Percentiles rank a stretch among this genome's conserved stretches.
These are phyloP conservation scores for Plasmodium yoelii DNA, from an alignment of 169 alveolate genomes.

Conservation along the genomic window DNA sequence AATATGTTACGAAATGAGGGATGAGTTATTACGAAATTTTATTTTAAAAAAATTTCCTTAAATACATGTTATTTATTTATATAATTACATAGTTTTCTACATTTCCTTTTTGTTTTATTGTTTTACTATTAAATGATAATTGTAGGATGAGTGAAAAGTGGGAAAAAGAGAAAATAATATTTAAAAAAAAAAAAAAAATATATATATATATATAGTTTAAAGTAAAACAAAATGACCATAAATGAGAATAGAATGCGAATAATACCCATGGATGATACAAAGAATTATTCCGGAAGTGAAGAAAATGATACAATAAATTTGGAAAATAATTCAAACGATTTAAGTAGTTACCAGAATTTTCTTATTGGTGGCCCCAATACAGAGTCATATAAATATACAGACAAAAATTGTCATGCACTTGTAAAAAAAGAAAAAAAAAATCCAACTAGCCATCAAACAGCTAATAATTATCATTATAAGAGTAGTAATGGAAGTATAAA, in stretches of 20 bases:
- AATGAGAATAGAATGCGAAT: slow-evolving; percentile 43
- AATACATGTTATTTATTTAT: slow-evolving; percentile 4
- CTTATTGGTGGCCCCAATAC: slow-evolving; percentile 26
- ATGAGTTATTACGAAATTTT: no score
- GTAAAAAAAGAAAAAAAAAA: slow-evolving; percentile 38
- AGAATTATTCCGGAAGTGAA: slow-evolving; percentile 57
- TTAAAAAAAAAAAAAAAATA: neutral
- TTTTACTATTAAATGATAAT: no score
- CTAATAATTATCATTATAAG: neutral
- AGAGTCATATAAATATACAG: slow-evolving; percentile 11
- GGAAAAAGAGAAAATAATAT: neutral
- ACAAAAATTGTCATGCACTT: slow-evolving; percentile 20
- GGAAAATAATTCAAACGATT: slow-evolving; percentile 62
- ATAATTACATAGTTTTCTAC: no score
- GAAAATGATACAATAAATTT: slow-evolving; percentile 67
- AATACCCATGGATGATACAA: slow-evolving; percentile 51
- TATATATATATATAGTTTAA: no score
- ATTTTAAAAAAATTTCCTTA: neutral
- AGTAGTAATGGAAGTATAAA: neutral
- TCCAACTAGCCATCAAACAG: neutral
- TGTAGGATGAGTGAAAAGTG: no score
- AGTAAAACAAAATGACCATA: slow-evolving; percentile 23
- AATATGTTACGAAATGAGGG: neutral
- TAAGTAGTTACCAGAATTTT: slow-evolving; percentile 50
- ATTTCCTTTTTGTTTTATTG: no score